Evolutionary conservation across 106 monocot species (phyloP).

Genomic region (Allium fistulosum): DNA sequence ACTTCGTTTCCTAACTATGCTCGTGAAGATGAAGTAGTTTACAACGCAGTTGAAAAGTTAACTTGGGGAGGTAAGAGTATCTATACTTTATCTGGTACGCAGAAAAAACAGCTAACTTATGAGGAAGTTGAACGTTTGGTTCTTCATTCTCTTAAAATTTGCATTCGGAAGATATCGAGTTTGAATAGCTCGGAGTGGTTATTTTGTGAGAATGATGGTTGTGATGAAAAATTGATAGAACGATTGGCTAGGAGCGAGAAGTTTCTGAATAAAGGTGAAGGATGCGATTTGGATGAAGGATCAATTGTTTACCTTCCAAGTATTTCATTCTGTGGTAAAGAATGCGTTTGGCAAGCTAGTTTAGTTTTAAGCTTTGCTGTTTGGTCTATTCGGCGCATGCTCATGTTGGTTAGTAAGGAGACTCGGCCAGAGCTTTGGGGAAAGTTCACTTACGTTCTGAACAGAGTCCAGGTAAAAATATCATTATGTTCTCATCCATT

Average conservation of each 20-base stretch:
- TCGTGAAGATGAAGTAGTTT: constrained; percentile 12
- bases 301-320: constrained; percentile 11
- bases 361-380: constrained; percentile 81
- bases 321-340: constrained; percentile 53
- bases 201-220: constrained; percentile 57
- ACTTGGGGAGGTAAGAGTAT: constrained; percentile 31
- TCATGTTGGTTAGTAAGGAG: constrained; percentile 74
- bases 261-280: constrained; percentile 7
- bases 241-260: constrained; percentile 40
- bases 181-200: constrained; percentile 81
- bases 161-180: constrained; percentile 72
- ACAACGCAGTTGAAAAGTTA: neutral
- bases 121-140: constrained; percentile 54
- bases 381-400: constrained; percentile 76
- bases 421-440: constrained; percentile 93
- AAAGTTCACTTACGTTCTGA: constrained; percentile 90
- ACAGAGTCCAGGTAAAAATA: constrained; percentile 83
- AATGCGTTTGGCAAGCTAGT: constrained; percentile 61
- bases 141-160: constrained; percentile 47
- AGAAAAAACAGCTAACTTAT: constrained; percentile 35
- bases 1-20: neutral
- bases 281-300: neutral
- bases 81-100: constrained; percentile 7
- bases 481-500: neutral
- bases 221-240: constrained; percentile 72